Evolutionary conservation across 345 rosid genomes (phyloP).

Genomic region (Citrus glauca): DNA sequence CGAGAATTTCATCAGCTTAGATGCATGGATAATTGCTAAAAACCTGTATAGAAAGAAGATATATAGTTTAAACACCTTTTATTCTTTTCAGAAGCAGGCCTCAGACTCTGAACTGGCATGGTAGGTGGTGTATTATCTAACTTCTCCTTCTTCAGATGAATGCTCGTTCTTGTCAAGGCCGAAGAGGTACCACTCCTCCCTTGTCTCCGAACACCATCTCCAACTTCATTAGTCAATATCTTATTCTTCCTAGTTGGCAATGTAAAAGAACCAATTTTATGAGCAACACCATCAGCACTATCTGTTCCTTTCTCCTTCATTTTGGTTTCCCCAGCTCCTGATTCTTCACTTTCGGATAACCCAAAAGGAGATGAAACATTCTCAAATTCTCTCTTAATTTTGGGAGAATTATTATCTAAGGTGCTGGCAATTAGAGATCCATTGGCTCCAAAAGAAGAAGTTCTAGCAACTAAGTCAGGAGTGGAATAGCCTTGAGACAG

Average conservation of each 20-base stretch:
- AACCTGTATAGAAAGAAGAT: background rate
- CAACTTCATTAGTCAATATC: constrained; percentile 49
- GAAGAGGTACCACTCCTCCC: constrained; percentile 72
- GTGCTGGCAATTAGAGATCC: constrained; percentile 40
- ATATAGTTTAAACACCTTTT: constrained; percentile 53
- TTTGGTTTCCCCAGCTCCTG: constrained; percentile 73
- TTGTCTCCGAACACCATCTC: constrained; percentile 68
- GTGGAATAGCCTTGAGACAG: constrained; percentile 52
- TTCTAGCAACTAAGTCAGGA: constrained; percentile 59
- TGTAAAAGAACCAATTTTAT: constrained; percentile 43
- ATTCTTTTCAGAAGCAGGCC: constrained; percentile 59
- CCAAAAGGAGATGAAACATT: constrained; percentile 64
- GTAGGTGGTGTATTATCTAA: constrained; percentile 44
- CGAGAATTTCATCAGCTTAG: background rate
- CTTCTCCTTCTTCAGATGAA: constrained; percentile 58
- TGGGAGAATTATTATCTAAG: constrained; percentile 41
- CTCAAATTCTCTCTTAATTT: constrained; percentile 55
- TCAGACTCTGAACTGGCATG: constrained; percentile 61
- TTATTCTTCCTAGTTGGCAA: constrained; percentile 58
- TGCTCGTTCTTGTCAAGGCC: constrained; percentile 44
- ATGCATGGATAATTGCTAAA: background rate
- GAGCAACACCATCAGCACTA: constrained; percentile 48
- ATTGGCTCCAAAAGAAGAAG: constrained; percentile 42
- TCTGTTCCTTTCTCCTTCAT: constrained; percentile 55
- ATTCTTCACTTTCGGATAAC: constrained; percentile 83